Conservation (phyloP, 208 protist species). For the Wallacemonas rigidus region DNA sequence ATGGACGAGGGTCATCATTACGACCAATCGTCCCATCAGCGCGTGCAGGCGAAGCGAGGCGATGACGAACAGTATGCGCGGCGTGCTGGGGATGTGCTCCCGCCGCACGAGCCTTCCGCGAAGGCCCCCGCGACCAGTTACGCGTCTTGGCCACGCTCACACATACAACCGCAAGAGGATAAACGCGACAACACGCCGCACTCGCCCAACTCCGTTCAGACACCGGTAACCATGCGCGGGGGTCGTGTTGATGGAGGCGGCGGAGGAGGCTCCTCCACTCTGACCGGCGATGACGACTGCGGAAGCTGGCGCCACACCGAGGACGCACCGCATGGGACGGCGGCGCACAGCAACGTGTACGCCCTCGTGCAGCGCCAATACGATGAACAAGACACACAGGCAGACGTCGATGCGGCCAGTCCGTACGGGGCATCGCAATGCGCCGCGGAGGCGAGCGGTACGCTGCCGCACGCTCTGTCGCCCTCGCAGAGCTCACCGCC, state of each 20-base stretch:
- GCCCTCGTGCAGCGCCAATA: background rate
- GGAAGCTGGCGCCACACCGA: background rate
- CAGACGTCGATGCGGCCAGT: no score
- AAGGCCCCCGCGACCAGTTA: no score
- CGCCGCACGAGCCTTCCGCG: no score
- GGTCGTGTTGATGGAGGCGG: slow-evolving; percentile 29
- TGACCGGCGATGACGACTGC: background rate
- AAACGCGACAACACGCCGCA: slow-evolving; percentile 19
- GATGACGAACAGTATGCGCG: slow-evolving; percentile 14
- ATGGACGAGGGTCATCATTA: no score
- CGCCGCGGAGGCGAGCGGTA: no score
- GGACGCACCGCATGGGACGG: background rate
- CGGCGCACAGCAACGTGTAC: background rate
- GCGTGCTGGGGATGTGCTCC: background rate
- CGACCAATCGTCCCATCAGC: no score
- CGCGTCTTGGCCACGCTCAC: no score
- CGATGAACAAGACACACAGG: no score
- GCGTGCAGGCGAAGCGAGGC: background rate
- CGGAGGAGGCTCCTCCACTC: slow-evolving; percentile 18
- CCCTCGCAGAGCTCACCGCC: no score
- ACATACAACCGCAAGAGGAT: no score
- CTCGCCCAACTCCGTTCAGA: slow-evolving; percentile 19
- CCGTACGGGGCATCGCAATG: no score
- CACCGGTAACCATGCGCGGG: slow-evolving; percentile 22
- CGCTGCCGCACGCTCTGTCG: no score